Conservation (phyloP, 768 basidiomycete genomes). For the Dioszegia hungarica region DNA sequence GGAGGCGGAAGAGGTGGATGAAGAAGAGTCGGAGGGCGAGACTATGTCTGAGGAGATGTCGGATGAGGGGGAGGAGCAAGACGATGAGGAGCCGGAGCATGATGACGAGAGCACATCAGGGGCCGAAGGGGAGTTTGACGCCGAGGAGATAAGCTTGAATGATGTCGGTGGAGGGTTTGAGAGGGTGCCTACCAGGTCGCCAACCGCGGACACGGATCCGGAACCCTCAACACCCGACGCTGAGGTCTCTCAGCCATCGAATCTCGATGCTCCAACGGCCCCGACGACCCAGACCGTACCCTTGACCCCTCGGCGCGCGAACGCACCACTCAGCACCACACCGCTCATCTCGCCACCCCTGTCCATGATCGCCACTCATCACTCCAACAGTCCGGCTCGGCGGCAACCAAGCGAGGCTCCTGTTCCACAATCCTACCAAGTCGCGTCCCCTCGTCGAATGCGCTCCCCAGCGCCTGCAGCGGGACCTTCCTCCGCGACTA, state of each 20-base stretch:
- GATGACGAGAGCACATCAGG: not conserved
- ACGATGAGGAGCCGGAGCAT: not conserved
- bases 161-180: too few species aligned
- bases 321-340: not conserved
- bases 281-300: not conserved
- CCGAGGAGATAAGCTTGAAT: too few species aligned
- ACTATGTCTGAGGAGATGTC: not conserved
- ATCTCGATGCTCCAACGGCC: too few species aligned
- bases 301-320: not conserved
- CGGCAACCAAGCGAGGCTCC: too few species aligned
- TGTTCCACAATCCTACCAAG: too few species aligned
- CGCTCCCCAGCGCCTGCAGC: too few species aligned
- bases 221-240: too few species aligned
- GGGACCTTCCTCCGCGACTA: not conserved
- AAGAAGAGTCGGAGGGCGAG: not conserved
- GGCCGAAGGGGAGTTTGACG: not conserved
- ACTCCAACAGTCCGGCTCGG: not conserved
- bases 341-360: not conserved
- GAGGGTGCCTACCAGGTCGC: too few species aligned
- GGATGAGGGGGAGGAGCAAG: not conserved
- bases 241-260: too few species aligned
- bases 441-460: too few species aligned
- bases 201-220: too few species aligned
- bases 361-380: not conserved
- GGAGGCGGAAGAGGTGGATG: conserved; percentile 1